phyloP scores from a whole-genome alignment of 306 rosid species.

The Spatholobus suberectus region DNA sequence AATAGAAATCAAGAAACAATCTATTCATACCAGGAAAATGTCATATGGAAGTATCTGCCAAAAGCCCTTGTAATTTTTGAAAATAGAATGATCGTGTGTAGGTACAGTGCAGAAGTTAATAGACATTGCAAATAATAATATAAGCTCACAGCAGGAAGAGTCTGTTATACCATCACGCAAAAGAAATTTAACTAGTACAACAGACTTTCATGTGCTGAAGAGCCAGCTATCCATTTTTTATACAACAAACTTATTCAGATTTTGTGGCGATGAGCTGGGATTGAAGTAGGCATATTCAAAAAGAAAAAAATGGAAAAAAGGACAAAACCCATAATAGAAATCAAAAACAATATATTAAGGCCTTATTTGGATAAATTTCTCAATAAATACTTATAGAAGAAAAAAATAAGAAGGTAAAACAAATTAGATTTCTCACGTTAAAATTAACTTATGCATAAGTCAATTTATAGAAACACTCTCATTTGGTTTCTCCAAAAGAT shows the following conservation, averaged over 20 bases:
- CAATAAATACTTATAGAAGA: too few species aligned
- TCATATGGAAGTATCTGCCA: background rate
- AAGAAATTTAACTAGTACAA: constrained; percentile 2
- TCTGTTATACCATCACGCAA: background rate
- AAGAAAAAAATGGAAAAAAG: background rate
- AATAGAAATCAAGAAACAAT: background rate
- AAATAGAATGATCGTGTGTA: background rate
- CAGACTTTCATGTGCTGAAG: constrained; percentile 14
- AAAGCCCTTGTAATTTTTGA: background rate
- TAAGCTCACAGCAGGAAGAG: background rate
- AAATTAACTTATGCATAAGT: too few species aligned
- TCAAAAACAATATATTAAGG: background rate
- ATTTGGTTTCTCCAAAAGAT: too few species aligned
- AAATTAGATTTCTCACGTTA: too few species aligned
- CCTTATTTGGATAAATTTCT: too few species aligned
- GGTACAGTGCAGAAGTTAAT: background rate
- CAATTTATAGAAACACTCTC: too few species aligned
- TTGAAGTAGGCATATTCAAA: constrained; percentile 27
- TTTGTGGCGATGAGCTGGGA: constrained; percentile 25
- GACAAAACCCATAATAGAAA: background rate
- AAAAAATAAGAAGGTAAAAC: too few species aligned
- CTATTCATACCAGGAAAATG: background rate
- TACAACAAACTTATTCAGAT: background rate
- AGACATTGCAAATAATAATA: background rate
- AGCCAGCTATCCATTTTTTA: constrained; percentile 18